Evolutionary conservation across 306 rosid genomes (phyloP).

Genomic region (Medicago lupulina): DNA sequence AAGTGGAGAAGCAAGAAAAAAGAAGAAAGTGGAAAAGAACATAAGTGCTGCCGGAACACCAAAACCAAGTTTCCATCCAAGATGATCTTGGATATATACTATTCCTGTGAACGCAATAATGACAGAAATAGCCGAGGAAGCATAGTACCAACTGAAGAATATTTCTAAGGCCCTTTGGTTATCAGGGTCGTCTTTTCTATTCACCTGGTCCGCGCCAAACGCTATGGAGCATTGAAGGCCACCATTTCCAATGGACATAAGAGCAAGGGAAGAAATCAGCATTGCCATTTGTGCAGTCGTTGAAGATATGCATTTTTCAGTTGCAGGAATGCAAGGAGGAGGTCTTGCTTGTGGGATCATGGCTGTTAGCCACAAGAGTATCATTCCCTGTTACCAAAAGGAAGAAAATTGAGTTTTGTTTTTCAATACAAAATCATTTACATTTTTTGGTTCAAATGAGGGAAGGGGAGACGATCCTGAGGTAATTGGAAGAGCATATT

Average conservation of each 20-base stretch:
- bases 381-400: conserved; percentile 26
- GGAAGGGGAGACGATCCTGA: not conserved
- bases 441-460: not conserved
- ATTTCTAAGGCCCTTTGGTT: conserved; percentile 25
- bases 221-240: conserved; percentile 31
- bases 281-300: not conserved
- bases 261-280: conserved; percentile 29
- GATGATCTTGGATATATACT: conserved; percentile 31
- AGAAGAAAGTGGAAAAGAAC: conserved; percentile 30
- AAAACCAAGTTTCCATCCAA: conserved; percentile 31
- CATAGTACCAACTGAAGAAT: conserved; percentile 29
- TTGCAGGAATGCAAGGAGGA: conserved; percentile 18
- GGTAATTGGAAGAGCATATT: not conserved
- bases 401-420: not conserved
- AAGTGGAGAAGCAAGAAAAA: conserved; percentile 27
- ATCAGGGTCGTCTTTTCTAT: not conserved
- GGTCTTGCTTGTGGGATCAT: conserved; percentile 30
- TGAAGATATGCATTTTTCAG: conserved; percentile 1
- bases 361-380: conserved; percentile 29
- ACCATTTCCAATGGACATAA: conserved; percentile 30
- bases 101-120: conserved; percentile 30
- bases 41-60: conserved; percentile 25
- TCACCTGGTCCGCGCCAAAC: conserved; percentile 26
- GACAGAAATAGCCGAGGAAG: conserved; percentile 30
- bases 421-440: not conserved